Conservation (phyloP, 2,329 filamentous ascomycete genomes). For the Penicillium corylophilum region DNA sequence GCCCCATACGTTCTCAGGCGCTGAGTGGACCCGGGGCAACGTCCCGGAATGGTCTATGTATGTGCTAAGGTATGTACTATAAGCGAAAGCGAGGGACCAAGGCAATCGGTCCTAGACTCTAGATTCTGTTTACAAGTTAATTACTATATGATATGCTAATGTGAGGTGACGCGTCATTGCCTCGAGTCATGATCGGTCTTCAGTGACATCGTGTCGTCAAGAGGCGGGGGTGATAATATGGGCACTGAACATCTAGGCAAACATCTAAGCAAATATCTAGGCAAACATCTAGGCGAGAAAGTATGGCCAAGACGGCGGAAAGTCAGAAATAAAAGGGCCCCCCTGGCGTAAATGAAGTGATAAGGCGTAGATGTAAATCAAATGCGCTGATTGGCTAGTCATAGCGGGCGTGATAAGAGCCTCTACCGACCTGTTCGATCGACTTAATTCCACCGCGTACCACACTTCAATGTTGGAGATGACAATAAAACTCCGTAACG, state of each 20-base stretch:
- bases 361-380: not conserved
- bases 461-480: not conserved
- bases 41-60: not conserved
- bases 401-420: slow-evolving; percentile 15
- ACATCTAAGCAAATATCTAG: too few relatives aligned
- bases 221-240: not conserved
- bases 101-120: not conserved
- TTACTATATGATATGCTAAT: not conserved
- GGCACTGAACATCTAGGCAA: too few relatives aligned
- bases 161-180: not conserved
- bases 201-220: slow-evolving; percentile 1
- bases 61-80: not conserved
- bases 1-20: slow-evolving; percentile 16
- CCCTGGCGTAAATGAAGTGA: not conserved
- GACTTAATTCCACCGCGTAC: not conserved
- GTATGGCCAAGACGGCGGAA: not conserved
- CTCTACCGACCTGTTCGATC: not conserved
- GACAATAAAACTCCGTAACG: not conserved
- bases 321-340: not conserved
- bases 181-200: not conserved
- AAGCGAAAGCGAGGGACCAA: not conserved
- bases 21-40: slow-evolving; percentile 4
- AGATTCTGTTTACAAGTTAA: not conserved
- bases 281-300: too few relatives aligned
- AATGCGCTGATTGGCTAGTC: slow-evolving; percentile 15